These are phyloP conservation scores for Trifolium repens DNA, from an alignment of 306 rosid species.

Conservation along the genomic window DNA sequence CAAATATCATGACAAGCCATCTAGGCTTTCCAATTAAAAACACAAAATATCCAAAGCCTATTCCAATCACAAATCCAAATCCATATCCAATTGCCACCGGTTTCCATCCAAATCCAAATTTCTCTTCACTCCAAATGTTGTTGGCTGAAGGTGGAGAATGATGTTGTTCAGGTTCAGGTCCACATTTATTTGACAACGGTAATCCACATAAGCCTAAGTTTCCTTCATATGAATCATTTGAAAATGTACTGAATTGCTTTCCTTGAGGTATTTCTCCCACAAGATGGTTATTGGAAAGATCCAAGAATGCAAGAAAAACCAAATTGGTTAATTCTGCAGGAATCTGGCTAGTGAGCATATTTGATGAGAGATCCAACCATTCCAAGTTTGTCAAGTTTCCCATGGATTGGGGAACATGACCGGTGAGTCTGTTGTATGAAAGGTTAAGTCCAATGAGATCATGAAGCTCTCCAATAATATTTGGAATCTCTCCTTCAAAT, in stretches of 20 bases:
- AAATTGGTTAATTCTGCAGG: slow-evolving; percentile 38
- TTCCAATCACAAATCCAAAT: not conserved
- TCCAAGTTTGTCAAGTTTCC: slow-evolving; percentile 37
- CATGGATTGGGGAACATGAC: slow-evolving; percentile 8
- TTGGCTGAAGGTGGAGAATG: not conserved
- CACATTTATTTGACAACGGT: not conserved
- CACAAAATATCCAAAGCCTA: not conserved
- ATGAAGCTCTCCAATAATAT: slow-evolving; percentile 29
- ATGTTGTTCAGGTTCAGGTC: not conserved
- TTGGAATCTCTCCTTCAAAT: slow-evolving; percentile 45
- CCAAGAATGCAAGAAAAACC: slow-evolving; percentile 15
- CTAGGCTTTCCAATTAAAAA: not conserved
- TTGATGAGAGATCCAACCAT: slow-evolving; percentile 52
- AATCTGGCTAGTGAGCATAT: slow-evolving; percentile 28
- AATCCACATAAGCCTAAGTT: slow-evolving; percentile 13
- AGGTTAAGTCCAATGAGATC: slow-evolving; percentile 40
- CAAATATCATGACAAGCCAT: slow-evolving; percentile 1
- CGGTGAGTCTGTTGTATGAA: slow-evolving; percentile 42
- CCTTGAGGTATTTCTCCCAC: slow-evolving; percentile 49
- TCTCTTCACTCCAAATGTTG: not conserved
- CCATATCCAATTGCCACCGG: slow-evolving; percentile 4
- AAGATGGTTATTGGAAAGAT: slow-evolving; percentile 44
- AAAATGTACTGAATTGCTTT: slow-evolving; percentile 48
- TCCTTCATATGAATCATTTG: slow-evolving; percentile 38
- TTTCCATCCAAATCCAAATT: not conserved